Conservation (phyloP, 2,329 filamentous ascomycete species). For the Hypoxylon sp. region DNA sequence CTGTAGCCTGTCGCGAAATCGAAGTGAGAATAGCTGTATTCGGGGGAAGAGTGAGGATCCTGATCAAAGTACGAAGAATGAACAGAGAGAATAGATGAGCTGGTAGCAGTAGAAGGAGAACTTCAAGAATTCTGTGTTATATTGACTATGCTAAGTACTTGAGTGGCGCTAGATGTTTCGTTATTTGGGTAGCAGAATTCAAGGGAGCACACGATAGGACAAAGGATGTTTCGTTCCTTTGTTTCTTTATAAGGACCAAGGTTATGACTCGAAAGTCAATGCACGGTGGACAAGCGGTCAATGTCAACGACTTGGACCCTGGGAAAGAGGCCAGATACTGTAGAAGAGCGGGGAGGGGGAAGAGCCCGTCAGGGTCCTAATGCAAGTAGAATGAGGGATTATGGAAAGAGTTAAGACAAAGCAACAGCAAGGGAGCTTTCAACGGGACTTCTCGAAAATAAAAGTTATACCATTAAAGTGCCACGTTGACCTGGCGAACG, state of each 20-base stretch:
- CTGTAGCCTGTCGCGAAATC: constrained; percentile 18
- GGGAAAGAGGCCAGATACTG: constrained; percentile 42
- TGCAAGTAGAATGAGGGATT: constrained; percentile 28
- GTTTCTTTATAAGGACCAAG: constrained; percentile 27
- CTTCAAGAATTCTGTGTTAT: constrained; percentile 59
- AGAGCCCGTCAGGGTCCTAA: constrained; percentile 20
- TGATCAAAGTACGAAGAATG: constrained; percentile 36
- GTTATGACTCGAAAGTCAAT: constrained; percentile 36
- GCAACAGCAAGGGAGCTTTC: background rate
- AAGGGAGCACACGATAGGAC: constrained; percentile 18
- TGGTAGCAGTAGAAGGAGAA: constrained; percentile 43
- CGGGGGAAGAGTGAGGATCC: constrained; percentile 33
- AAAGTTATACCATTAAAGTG: constrained; percentile 1
- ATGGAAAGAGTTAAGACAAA: constrained; percentile 12
- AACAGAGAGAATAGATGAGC: constrained; percentile 32
- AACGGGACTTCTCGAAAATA: background rate
- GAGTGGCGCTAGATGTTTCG: constrained; percentile 45
- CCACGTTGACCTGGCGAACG: background rate
- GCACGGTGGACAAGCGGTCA: constrained; percentile 42
- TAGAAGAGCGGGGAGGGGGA: constrained; percentile 30
- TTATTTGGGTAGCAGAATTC: constrained; percentile 17
- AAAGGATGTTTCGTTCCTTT: constrained; percentile 23
- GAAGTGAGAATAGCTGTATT: constrained; percentile 31
- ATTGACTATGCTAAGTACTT: constrained; percentile 68
- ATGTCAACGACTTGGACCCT: constrained; percentile 42